Conservation (phyloP, 176 grass and related monocot genomes). For the Pontederia paniculata region DNA sequence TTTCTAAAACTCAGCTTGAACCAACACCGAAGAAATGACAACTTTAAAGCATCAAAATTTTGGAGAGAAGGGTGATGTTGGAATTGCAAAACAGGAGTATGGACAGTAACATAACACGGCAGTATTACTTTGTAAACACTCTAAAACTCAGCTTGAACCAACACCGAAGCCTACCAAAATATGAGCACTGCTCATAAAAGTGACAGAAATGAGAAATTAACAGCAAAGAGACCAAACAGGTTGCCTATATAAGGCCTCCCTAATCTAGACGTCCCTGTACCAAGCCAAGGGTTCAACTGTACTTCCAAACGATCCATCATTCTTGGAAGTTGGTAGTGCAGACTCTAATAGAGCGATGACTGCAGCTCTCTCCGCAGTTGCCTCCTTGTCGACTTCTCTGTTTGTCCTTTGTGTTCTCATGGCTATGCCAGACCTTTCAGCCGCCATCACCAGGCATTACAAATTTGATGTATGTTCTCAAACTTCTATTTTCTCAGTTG, state of each 20-base stretch:
- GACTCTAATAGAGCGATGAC: not conserved
- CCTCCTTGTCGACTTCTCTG: not conserved
- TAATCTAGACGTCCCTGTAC: not conserved
- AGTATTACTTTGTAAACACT: slow-evolving; percentile 6
- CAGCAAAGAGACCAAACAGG: too few relatives aligned
- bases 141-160: slow-evolving; percentile 10
- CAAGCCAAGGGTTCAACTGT: too few relatives aligned
- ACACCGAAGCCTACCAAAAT: not conserved
- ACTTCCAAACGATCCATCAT: not conserved
- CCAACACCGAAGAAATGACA: too few relatives aligned
- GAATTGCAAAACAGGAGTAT: too few relatives aligned
- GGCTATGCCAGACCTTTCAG: not conserved
- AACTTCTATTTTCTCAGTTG: not conserved
- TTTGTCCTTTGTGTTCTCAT: not conserved
- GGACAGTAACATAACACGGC: too few relatives aligned
- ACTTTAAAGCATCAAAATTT: too few relatives aligned
- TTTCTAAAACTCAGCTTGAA: too few relatives aligned
- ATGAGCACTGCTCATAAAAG: not conserved
- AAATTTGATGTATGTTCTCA: slow-evolving; percentile 1
- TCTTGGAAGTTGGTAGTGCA: not conserved
- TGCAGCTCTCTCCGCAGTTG: not conserved
- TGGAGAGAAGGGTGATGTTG: too few relatives aligned
- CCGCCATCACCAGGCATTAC: slow-evolving; percentile 7
- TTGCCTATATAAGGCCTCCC: not conserved
- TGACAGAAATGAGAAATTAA: not conserved